Evolutionary conservation across 192 early-diverging fungal species (phyloP).

Genomic region (Backusella morwellensis): DNA sequence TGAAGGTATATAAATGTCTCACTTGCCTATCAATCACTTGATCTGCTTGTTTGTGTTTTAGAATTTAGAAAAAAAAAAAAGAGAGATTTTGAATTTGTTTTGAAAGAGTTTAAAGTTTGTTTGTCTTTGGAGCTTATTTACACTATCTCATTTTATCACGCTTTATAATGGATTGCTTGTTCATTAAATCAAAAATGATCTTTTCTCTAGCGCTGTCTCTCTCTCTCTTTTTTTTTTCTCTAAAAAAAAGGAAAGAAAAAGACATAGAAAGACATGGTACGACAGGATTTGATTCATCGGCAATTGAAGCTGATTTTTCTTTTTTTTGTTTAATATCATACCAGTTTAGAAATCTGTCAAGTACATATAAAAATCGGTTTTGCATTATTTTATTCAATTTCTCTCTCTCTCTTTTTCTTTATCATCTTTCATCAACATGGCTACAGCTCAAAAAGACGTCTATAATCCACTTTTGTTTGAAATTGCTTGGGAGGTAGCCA

Average conservation of each 20-base stretch:
- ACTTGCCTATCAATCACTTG: neutral
- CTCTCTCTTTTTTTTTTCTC: neutral
- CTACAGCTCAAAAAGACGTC: constrained; percentile 13
- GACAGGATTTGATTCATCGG: neutral
- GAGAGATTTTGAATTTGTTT: no score
- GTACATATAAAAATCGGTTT: neutral
- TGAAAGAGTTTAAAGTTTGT: neutral
- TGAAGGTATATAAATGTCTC: neutral
- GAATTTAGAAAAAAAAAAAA: neutral
- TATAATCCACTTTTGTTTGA: constrained; percentile 73
- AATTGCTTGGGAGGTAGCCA: constrained; percentile 97
- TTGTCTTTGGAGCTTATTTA: neutral
- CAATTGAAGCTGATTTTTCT: neutral
- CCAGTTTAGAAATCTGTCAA: neutral
- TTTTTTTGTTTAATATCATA: neutral
- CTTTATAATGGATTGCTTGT: no score
- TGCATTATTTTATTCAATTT: constrained; percentile 7
- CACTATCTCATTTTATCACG: no score
- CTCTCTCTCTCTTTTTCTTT: neutral
- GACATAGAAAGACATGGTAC: neutral
- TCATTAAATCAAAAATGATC: neutral
- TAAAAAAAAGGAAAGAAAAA: neutral
- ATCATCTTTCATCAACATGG: neutral
- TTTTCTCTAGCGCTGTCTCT: neutral
- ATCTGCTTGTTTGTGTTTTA: neutral